Conservation (phyloP, 2,329 filamentous ascomycete species). For the Curvularia eragrostidis region DNA sequence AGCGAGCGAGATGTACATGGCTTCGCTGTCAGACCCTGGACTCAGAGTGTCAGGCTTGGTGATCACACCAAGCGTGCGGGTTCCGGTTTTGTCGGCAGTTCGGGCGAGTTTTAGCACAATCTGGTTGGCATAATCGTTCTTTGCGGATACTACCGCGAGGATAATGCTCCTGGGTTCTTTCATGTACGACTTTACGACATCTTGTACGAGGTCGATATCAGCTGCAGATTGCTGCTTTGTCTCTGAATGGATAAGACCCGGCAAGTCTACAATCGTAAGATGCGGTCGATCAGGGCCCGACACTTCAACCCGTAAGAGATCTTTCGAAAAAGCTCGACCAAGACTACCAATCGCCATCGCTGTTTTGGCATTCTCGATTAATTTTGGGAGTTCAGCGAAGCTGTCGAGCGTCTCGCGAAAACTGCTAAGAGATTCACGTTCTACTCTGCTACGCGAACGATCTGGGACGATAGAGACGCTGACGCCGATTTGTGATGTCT, state of each 20-base stretch:
- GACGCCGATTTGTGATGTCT: constrained; percentile 32
- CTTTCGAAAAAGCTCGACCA: constrained; percentile 42
- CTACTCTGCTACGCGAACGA: constrained; percentile 29
- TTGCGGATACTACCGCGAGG: constrained; percentile 56
- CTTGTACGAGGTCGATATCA: constrained; percentile 20
- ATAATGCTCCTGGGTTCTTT: constrained; percentile 28
- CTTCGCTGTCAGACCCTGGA: too few species aligned
- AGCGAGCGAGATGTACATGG: too few species aligned
- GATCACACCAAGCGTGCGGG: too few species aligned
- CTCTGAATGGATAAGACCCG: constrained; percentile 48
- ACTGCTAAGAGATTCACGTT: constrained; percentile 39
- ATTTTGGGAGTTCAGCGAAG: constrained; percentile 51
- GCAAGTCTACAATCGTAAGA: constrained; percentile 52
- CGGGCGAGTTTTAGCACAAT: too few species aligned
- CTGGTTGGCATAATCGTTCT: too few species aligned
- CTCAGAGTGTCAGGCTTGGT: too few species aligned
- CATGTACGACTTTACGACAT: constrained; percentile 28
- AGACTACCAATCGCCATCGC: not conserved
- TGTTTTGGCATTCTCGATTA: constrained; percentile 57
- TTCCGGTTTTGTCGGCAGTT: too few species aligned
- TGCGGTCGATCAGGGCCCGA: constrained; percentile 42
- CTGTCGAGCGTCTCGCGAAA: constrained; percentile 42
- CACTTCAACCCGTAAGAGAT: constrained; percentile 52
- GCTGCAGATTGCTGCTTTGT: constrained; percentile 10
- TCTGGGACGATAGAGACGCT: constrained; percentile 7